Conservation (phyloP, 1,284 basidiomycete genomes). For the Xerocomus amazonicus region DNA sequence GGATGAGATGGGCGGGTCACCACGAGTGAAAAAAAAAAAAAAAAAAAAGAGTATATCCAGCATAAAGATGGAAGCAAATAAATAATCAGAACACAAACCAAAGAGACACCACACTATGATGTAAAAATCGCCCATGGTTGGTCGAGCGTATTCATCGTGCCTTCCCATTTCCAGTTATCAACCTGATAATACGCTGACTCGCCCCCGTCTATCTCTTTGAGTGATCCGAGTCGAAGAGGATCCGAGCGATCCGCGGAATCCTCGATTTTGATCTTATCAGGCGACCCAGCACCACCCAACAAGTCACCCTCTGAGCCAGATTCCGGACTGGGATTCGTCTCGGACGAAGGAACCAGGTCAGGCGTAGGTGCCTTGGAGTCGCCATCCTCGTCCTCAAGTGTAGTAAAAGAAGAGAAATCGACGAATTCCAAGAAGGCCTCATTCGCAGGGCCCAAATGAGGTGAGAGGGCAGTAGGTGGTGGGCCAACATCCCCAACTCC, state of each 20-base stretch:
- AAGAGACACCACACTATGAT: constrained; percentile 43
- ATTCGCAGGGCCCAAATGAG: constrained; percentile 34
- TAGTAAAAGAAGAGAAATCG: constrained; percentile 61
- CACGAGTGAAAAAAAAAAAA: constrained; percentile 9
- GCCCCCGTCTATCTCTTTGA: constrained; percentile 71
- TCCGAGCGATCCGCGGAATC: constrained; percentile 43
- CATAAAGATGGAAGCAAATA: constrained; percentile 39
- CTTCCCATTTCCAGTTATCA: constrained; percentile 70
- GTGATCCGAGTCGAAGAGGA: constrained; percentile 53
- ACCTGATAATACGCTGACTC: constrained; percentile 67
- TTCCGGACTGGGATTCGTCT: constrained; percentile 72
- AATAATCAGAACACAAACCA: constrained; percentile 30
- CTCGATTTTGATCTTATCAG: constrained; percentile 45
- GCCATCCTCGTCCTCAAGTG: constrained; percentile 56
- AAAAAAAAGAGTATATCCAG: constrained; percentile 34
- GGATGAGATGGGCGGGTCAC: constrained; percentile 14
- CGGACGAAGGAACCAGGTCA: constrained; percentile 64
- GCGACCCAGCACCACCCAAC: constrained; percentile 33
- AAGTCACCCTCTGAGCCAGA: constrained; percentile 62
- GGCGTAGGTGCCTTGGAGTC: constrained; percentile 65
- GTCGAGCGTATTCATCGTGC: constrained; percentile 57
- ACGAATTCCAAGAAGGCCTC: constrained; percentile 46
- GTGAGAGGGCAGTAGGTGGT: constrained; percentile 37
- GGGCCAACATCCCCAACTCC: constrained; percentile 28
- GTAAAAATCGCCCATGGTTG: constrained; percentile 70